phyloP scores from a whole-genome alignment of 202 grass and related monocot genomes.

The Digitaria exilis region DNA sequence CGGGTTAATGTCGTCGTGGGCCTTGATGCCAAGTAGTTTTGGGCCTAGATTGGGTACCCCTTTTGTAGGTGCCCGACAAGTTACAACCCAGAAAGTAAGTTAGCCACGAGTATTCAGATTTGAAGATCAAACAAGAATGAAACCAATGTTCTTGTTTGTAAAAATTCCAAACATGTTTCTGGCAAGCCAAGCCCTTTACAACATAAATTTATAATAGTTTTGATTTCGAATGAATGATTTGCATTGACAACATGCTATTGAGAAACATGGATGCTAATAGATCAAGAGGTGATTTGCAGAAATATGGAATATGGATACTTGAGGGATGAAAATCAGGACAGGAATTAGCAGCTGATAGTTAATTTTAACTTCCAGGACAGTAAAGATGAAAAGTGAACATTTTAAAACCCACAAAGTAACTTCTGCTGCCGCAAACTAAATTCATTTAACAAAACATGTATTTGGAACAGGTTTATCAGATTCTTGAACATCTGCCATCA shows the following conservation, averaged over 20 bases:
- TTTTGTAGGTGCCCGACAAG: too few species aligned
- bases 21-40: too few species aligned
- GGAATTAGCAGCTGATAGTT: not conserved
- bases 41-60: too few species aligned
- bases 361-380: not conserved
- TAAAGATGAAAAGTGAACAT: not conserved
- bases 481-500: too few species aligned
- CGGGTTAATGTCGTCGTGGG: too few species aligned
- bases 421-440: not conserved
- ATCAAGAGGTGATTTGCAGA: not conserved
- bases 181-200: not conserved
- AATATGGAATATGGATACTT: not conserved
- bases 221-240: too few species aligned
- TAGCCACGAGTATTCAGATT: not conserved
- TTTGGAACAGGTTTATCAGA: too few species aligned
- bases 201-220: not conserved
- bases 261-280: not conserved
- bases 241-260: too few species aligned
- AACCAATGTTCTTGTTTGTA: not conserved
- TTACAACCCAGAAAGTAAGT: not conserved
- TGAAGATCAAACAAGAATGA: not conserved
- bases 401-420: not conserved
- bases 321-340: not conserved
- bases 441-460: too few species aligned
- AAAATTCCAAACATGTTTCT: not conserved